phyloP scores from a whole-genome alignment of 345 rosid species.

The Cardiospermum halicacabum region DNA sequence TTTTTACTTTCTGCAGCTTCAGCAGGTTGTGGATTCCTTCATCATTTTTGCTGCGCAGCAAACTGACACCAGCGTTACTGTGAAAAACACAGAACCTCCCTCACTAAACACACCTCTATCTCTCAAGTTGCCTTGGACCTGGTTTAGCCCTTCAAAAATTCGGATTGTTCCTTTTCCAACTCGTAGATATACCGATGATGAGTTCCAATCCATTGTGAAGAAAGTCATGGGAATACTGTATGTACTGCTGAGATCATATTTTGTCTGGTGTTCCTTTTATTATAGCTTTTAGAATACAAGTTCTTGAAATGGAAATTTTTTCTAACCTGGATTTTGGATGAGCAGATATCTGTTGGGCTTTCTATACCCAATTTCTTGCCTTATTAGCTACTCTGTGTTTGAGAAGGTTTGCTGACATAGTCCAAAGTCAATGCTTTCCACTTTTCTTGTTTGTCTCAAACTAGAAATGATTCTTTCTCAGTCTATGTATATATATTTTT shows the following conservation, averaged over 20 bases:
- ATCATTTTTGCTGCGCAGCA: constrained; percentile 86
- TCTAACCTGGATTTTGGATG: constrained; percentile 23
- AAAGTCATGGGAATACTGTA: constrained; percentile 95
- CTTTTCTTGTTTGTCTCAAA: constrained; percentile 7
- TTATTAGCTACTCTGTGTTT: constrained; percentile 86
- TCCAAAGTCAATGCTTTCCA: constrained; percentile 5
- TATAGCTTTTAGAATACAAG: background rate
- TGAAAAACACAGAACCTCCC: constrained; percentile 27
- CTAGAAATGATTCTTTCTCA: constrained; percentile 2
- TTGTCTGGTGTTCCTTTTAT: background rate
- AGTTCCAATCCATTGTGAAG: constrained; percentile 87
- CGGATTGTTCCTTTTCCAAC: constrained; percentile 95
- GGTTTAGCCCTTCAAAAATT: constrained; percentile 71
- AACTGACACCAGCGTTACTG: constrained; percentile 20
- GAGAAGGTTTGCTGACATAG: constrained; percentile 67
- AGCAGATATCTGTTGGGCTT: constrained; percentile 94
- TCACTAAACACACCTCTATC: constrained; percentile 21
- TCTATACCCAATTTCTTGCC: constrained; percentile 89
- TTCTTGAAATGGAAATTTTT: constrained; percentile 4
- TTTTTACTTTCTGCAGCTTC: constrained; percentile 67
- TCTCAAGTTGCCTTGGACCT: constrained; percentile 56
- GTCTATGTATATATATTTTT: constrained; percentile 5
- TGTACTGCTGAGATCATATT: constrained; percentile 27
- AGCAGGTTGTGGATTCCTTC: constrained; percentile 90
- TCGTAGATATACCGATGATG: constrained; percentile 90